Base-by-base conservation (phyloP, 2,329 filamentous ascomycete species). In the Triangularia verruculosa region DNA sequence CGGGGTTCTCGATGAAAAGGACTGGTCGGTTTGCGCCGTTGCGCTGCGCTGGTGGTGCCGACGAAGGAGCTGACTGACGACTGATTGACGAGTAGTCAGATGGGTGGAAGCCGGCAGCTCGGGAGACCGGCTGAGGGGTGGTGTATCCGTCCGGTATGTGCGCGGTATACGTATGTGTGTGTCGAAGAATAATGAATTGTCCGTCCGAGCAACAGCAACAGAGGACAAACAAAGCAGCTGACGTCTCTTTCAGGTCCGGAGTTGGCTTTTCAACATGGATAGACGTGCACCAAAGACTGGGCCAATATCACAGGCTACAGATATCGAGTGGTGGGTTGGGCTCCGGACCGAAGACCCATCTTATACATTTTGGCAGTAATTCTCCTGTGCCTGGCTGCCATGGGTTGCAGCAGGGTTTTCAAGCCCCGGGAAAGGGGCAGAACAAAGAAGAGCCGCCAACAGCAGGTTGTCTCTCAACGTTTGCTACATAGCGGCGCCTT, bases 401-500 rank as follows among this genome's bases (percentile, higher is more conserved):
- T 54, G 51, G 20, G 12, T 17, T 15, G 22, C 22, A 54, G 22
- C 62, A 64, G 62, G 66, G 62, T 56, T 63, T 58, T 20, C 56
- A 61, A 52, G 34, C 60, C 64, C 62, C 47, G 11, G 69, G 67
- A 70, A 69, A 69, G 64, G 68, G 67, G 66, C 61, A 62, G 58
- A 39, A 56, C 43, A 32, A 51, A 54, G 55, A 67, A 67, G 61
- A 64, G 71, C 64, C 65, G 66, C 34, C 52, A 61, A 34, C 32
- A 59, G n/a, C 25, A 28, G 52, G 24, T 15, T 54, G 20, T 53
- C 51, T 63, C 61, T 64, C 32, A 59, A 43, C 25, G 30, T 56
- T 51, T 39, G 59, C 57, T 62, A 69, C 54, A 67, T 73, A 72
- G 70, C 69, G 70, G 73, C 72, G 73, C 71, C 71, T 78, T 47